Evolutionary conservation across 495 filamentous ascomycete genomes (phyloP).

Genomic region (Neurospora tetrasperma): DNA sequence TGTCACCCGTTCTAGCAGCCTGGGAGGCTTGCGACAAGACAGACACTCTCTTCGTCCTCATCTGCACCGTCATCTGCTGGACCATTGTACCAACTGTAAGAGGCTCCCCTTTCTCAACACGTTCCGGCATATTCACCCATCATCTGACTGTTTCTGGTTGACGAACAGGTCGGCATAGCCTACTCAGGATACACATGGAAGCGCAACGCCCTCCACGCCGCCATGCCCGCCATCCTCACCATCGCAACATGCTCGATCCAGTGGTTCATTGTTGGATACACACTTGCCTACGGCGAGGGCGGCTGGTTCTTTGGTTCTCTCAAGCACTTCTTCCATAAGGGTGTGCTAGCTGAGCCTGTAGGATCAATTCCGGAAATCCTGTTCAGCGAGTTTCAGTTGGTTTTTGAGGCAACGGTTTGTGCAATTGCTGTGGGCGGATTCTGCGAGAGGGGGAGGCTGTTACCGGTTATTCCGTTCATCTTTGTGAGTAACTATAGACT

Average conservation of each 20-base stretch:
- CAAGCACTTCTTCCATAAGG: conserved; percentile 13
- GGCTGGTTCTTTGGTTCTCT: conserved; percentile 20
- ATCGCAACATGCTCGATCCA: conserved; percentile 20
- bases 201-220: conserved; percentile 16
- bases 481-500: conserved; percentile 3
- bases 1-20: conserved; percentile 13
- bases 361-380: conserved; percentile 20
- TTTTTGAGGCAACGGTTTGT: conserved; percentile 21
- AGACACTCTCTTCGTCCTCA: conserved; percentile 21
- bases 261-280: conserved; percentile 21
- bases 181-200: conserved; percentile 20
- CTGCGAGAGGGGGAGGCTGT: conserved; percentile 18
- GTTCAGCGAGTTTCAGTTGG: conserved; percentile 22
- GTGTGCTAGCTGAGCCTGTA: conserved; percentile 15
- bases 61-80: conserved; percentile 23
- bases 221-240: conserved; percentile 16
- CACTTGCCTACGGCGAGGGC: conserved; percentile 18
- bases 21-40: conserved; percentile 21
- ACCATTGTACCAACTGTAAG: conserved; percentile 20
- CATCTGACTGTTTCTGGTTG: background rate
- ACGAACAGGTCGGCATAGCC: conserved; percentile 17
- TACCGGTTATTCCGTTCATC: conserved; percentile 14
- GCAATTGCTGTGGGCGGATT: conserved; percentile 21
- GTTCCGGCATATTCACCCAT: background rate
- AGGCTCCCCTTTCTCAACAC: background rate